Conservation (phyloP, 1,139 yeast species). For the Suhomyces bokatorum region DNA sequence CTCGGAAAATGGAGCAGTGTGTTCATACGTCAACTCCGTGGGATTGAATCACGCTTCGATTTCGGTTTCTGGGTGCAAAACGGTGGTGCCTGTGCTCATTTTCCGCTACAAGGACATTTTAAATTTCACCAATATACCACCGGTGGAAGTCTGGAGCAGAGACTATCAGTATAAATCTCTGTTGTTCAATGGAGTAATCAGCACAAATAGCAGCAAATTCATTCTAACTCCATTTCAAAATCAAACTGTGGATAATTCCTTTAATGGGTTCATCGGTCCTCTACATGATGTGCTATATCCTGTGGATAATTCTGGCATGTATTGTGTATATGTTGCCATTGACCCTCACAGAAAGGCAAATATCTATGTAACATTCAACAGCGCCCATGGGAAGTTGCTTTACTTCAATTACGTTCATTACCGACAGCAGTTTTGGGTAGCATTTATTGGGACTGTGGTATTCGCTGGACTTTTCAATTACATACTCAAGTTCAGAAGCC, state of each 20-base stretch:
- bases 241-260: conserved; percentile 7
- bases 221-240: conserved; percentile 5
- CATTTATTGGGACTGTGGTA: conserved; percentile 20
- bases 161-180: conserved; percentile 6
- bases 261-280: conserved; percentile 11
- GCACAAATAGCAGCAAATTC: conserved; percentile 9
- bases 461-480: conserved; percentile 29
- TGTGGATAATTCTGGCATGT: conserved; percentile 30
- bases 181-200: conserved; percentile 15
- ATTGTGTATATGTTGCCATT: conserved; percentile 38
- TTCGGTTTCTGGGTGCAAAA: conserved; percentile 7
- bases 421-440: conserved; percentile 19
- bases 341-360: conserved; percentile 18
- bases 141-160: conserved; percentile 16
- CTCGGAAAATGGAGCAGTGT: not conserved
- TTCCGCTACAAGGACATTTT: conserved; percentile 28
- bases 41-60: conserved; percentile 8
- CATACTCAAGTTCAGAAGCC: conserved; percentile 31
- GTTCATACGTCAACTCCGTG: conserved; percentile 8
- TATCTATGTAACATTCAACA: conserved; percentile 24
- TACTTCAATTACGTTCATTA: conserved; percentile 23
- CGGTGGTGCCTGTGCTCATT: conserved; percentile 26
- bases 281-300: conserved; percentile 17
- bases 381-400: conserved; percentile 32
- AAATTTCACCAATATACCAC: conserved; percentile 26